Evolutionary conservation across 2,329 filamentous ascomycete genomes (phyloP), one percentile per base, ranked within the genome.

Genomic region (Xylariales sp.): DNA sequence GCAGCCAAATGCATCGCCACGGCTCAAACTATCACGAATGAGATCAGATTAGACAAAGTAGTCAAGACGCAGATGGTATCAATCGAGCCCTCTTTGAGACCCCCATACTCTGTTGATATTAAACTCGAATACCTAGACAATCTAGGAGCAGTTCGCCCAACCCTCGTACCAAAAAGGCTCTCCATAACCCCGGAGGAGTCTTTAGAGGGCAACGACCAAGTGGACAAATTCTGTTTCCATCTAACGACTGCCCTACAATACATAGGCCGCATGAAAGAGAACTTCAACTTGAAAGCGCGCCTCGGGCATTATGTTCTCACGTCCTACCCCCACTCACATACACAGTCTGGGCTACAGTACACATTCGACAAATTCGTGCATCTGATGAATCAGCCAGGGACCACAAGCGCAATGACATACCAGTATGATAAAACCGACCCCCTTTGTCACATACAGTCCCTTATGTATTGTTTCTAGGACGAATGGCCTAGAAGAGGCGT

Each of bases 261-360:
- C 11, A 15, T 35, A n/a, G 25, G 38, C 17, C 31, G 38, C 15
- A 19, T 35, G 4, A 29, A 34, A n/a, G 20, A 30, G 17, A 31
- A 17, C 15, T 29, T 20, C 8, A 35, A 40, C 10, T 25, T 43
- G 6, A 18, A 24, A 3, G 41, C 40, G 15, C 20, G n/a, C 13
- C 29, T 43, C 12, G 41, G 41, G 7, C 41, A 37, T 30, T 40
- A n/a, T n/a, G n/a, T n/a, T n/a, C 29, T 14, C 20, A 27, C n/a
- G 14, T 43, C 14, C 29, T n/a, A 19, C n/a, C n/a, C n/a, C n/a
- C n/a, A n/a, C n/a, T 15, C 37, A 10, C 15, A 29, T 21, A 5
- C 32, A 23, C 2, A 32, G 31, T 15, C 37, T 29, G 31, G 27
- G n/a, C 5, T 17, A 3, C 8, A 19, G 21, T 17, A 32, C 17